Percentiles rank a stretch among this genome's conserved stretches.
Conservation (phyloP, 768 basidiomycete species). For the Trametes cinnabarina region DNA sequence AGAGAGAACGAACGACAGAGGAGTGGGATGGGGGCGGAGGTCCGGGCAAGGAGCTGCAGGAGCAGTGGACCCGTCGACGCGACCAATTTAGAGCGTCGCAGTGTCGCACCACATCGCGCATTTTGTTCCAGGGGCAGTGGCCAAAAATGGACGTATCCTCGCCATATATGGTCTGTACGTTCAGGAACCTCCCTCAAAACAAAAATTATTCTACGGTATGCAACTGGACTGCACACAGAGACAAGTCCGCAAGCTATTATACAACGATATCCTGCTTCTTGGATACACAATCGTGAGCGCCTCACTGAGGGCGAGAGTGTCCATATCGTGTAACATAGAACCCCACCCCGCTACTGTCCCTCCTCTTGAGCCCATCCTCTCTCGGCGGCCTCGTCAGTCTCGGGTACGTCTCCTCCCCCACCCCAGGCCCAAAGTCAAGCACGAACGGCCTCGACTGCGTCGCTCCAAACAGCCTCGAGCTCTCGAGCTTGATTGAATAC, state of each 20-base stretch:
- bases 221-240: no score
- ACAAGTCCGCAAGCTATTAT: background rate
- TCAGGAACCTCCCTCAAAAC: background rate
- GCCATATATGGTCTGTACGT: background rate
- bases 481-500: conserved; percentile 70
- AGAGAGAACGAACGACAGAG: background rate
- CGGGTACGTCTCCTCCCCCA: conserved; percentile 55
- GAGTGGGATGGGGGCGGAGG: background rate
- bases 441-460: conserved; percentile 78
- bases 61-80: no score
- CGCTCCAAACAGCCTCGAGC: conserved; percentile 74
- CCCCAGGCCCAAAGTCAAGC: conserved; percentile 73
- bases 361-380: conserved; percentile 36
- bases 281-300: no score
- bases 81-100: no score
- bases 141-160: background rate
- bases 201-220: no score
- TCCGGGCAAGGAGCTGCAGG: background rate
- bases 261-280: background rate
- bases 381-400: conserved; percentile 17
- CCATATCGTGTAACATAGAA: conserved; percentile 52
- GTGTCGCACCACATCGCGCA: conserved; percentile 1
- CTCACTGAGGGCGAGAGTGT: conserved; percentile 25
- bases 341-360: conserved; percentile 39
- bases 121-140: background rate